Conservation (phyloP, 441 rosid genomes). For the Populus hybrid region DNA sequence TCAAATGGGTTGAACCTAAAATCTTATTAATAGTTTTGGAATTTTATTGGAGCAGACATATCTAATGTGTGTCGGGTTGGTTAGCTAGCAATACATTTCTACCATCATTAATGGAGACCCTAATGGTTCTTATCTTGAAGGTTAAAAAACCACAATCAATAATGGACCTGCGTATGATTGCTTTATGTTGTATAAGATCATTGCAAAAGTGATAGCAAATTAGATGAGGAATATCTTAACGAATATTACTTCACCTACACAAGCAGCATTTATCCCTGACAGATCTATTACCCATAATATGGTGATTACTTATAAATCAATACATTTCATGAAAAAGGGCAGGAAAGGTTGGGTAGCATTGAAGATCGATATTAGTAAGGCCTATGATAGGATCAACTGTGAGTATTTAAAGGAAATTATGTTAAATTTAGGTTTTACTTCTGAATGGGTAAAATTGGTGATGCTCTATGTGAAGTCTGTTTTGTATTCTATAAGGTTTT, state of each 20-base stretch:
- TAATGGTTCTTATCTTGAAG: neutral
- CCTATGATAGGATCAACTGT: no score
- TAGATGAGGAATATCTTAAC: neutral
- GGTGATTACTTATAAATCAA: neutral
- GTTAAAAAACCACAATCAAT: neutral
- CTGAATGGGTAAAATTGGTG: no score
- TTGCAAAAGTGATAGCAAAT: no score
- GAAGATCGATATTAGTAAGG: neutral
- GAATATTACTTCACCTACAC: no score
- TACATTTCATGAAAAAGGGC: no score
- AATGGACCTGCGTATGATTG: neutral
- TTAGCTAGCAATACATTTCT: neutral
- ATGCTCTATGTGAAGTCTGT: no score
- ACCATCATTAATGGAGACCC: neutral
- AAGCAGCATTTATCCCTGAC: neutral
- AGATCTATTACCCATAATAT: neutral
- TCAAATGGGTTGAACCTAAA: no score
- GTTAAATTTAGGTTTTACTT: no score
- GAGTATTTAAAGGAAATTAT: neutral
- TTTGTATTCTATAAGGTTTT: no score
- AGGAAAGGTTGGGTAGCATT: neutral
- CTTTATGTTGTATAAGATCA: neutral
- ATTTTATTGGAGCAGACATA: no score
- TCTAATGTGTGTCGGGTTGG: neutral
- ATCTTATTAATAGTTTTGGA: no score